Percentiles rank a stretch among this genome's conserved stretches.
phyloP scores from a whole-genome alignment of 73 alveolate species.

The Effrenium voratum region DNA sequence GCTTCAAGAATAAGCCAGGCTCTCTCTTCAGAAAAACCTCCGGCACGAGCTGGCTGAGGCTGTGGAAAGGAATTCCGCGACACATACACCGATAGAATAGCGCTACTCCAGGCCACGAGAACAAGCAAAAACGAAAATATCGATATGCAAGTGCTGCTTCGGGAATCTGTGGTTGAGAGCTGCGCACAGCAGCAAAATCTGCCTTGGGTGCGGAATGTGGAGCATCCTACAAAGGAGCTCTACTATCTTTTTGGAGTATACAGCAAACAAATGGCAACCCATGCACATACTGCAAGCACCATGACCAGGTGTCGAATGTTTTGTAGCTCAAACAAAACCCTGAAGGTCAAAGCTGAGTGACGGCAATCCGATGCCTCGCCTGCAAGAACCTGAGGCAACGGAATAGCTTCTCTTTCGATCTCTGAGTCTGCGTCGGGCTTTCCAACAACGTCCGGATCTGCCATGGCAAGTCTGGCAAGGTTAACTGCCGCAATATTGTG shows the following conservation, averaged over 20 bases:
- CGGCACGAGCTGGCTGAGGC: constrained; percentile 30
- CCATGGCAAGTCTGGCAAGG: constrained; percentile 20
- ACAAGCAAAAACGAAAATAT: background rate
- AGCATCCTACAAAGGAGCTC: background rate
- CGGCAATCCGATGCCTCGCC: constrained; percentile 35
- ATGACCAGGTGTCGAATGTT: no score
- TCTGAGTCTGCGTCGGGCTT: background rate
- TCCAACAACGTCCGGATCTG: background rate
- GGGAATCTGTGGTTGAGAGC: background rate
- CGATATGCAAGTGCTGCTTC: background rate
- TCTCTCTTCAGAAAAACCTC: constrained; percentile 54
- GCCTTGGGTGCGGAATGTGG: background rate
- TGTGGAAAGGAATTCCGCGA: constrained; percentile 45
- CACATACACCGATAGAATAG: constrained; percentile 12
- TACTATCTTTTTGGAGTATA: background rate
- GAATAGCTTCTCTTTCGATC: background rate
- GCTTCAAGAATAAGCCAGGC: constrained; percentile 15
- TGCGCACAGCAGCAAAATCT: constrained; percentile 27
- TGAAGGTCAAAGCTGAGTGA: background rate
- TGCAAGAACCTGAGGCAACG: background rate
- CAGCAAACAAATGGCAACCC: background rate
- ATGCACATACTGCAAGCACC: background rate
- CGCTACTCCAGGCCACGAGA: constrained; percentile 19
- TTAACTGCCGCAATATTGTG: no score
- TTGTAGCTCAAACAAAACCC: background rate